Evolutionary conservation across 441 rosid genomes (phyloP), one percentile per base, ranked within the genome.

Genomic region (Populus hybrid): DNA sequence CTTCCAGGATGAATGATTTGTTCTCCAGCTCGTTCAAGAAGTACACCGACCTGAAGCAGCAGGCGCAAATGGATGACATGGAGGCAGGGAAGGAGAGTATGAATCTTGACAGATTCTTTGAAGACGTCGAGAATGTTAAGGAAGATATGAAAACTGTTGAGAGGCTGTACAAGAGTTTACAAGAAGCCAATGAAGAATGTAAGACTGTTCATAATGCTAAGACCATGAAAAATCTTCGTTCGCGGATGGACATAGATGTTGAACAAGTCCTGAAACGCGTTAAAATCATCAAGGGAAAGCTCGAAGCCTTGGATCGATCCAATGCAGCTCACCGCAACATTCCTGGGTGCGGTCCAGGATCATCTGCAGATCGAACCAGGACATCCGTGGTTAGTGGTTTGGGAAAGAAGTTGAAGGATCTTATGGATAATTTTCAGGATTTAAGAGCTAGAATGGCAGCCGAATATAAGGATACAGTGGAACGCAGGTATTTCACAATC

Each of bases 341-440:
- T 53, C 92, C 98, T 0, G 98, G 98, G 6, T 89, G 95, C 42
- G 97, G 98, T 1, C 95, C 93, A 1, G 98, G 98, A 4, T 94
- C 98, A 0, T 93, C 97, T 0, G 84, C 94, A 0, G 97, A 96
- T 71, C 81, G 97, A 71, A 96, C 98, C 28, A 86, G 98, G 69
- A 87, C 96, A 0, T 91, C 96, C 0, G 98, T 93, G 12, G 97
- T 93, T 20, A 82, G 91, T 2, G 97, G 98, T 24, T 84, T 93
- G 68, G 94, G 93, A 9, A 94, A 96, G 80, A 96, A 92, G 76
- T 89, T 96, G 9, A 96, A 94, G 86, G 96, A 84, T 42, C 81
- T 88, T 78, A 96, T 93, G 98, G 97, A 93, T 75, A 85, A 82
- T 73, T 96, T 96, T 74, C 97, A 92, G 81, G 84, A 78, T 38